Conservation (phyloP, 2,329 filamentous ascomycete genomes). For the Fusarium transvaalense region DNA sequence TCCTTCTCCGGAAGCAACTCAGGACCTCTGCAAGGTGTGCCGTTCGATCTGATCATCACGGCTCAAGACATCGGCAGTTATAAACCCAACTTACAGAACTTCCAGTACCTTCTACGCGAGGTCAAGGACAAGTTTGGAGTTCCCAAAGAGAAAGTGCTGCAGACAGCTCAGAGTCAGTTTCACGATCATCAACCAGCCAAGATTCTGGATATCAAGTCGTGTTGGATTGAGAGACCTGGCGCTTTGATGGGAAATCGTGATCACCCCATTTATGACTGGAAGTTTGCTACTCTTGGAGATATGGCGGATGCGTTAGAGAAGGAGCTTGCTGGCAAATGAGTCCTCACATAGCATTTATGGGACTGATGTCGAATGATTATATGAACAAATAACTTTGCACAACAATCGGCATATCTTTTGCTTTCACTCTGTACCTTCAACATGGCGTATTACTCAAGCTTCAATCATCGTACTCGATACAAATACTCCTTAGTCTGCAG, state of each 20-base stretch:
- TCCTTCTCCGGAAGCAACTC: slow-evolving; percentile 62
- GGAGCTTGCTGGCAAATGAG: slow-evolving; percentile 26
- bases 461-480: neutral
- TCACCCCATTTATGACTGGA: slow-evolving; percentile 65
- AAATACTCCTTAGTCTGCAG: too few species aligned
- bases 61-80: slow-evolving; percentile 79
- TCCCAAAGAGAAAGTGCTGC: slow-evolving; percentile 67
- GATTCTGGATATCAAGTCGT: slow-evolving; percentile 66
- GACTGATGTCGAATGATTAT: neutral
- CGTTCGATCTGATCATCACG: slow-evolving; percentile 73
- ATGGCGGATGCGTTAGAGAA: slow-evolving; percentile 63
- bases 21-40: slow-evolving; percentile 61
- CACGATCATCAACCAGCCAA: slow-evolving; percentile 77
- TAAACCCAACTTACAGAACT: slow-evolving; percentile 76
- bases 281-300: slow-evolving; percentile 69
- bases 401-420: neutral
- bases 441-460: too few species aligned
- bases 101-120: slow-evolving; percentile 71
- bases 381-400: neutral
- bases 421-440: neutral
- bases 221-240: slow-evolving; percentile 70
- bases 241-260: slow-evolving; percentile 57
- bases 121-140: slow-evolving; percentile 68
- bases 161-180: slow-evolving; percentile 77
- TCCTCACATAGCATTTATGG: neutral